phyloP scores from a whole-genome alignment of 2,329 filamentous ascomycete species.

The Fusarium sp. region DNA sequence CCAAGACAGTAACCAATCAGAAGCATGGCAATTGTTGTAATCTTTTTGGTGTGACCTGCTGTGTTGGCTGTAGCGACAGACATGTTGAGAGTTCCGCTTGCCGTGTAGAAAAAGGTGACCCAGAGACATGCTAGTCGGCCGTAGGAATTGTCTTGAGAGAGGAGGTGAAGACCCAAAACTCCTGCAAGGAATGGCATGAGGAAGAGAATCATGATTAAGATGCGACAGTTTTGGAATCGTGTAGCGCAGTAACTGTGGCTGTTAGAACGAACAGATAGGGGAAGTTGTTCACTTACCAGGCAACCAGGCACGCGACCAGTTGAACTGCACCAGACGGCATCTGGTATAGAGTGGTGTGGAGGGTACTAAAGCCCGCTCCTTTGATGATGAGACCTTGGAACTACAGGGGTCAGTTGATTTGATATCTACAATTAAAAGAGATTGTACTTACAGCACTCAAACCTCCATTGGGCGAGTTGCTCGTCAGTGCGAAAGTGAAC shows the following conservation, averaged over 20 bases:
- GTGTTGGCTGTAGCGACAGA: slow-evolving; percentile 36
- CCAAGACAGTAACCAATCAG: slow-evolving; percentile 56
- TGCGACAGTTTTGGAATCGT: slow-evolving; percentile 17
- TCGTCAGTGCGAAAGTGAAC: slow-evolving; percentile 61
- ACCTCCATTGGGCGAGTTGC: slow-evolving; percentile 67
- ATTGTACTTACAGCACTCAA: slow-evolving; percentile 20
- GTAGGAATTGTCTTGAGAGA: slow-evolving; percentile 21
- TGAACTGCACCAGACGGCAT: slow-evolving; percentile 35
- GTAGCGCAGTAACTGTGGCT: slow-evolving; percentile 15
- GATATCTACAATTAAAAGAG: not conserved
- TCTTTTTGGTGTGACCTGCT: slow-evolving; percentile 53
- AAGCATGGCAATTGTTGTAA: slow-evolving; percentile 56
- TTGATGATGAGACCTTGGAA: slow-evolving; percentile 41
- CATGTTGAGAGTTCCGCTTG: slow-evolving; percentile 43
- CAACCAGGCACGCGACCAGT: slow-evolving; percentile 16
- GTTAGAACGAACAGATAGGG: not conserved
- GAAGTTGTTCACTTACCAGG: slow-evolving; percentile 21
- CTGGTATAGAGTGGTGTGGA: slow-evolving; percentile 24
- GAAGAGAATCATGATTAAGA: slow-evolving; percentile 20
- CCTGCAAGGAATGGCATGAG: slow-evolving; percentile 25
- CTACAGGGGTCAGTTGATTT: slow-evolving; percentile 25
- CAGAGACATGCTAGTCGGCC: slow-evolving; percentile 41
- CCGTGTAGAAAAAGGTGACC: slow-evolving; percentile 42
- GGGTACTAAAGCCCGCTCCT: slow-evolving; percentile 32
- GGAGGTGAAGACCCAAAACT: slow-evolving; percentile 18